Base-by-base conservation (phyloP, 768 basidiomycete genomes). In the Lactifluus subvellereus region DNA sequence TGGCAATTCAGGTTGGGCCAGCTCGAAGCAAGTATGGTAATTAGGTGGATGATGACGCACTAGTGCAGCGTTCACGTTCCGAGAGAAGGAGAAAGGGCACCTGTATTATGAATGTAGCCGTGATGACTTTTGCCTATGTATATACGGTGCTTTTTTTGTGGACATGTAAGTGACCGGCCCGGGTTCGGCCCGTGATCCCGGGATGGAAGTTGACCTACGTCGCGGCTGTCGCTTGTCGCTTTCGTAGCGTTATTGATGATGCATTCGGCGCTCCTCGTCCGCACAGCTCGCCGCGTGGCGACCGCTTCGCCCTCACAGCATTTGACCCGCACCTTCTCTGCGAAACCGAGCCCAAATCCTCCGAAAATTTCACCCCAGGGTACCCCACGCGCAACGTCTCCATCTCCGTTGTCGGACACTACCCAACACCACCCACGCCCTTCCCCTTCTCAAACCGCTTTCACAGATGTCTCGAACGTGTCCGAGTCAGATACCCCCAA, bases 241-340 rank as follows among this genome's bases (percentile, higher is more conserved):
- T 2, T 45, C 30, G 22, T 37, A 22, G 51, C 38, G 11, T 45
- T 42, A 14, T 43, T 43, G 42, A 43, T 18, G 58, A 66, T 66
- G 65, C 11, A 59, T n/a, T 30, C 62, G 10, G 27, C 33, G 33
- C 62, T 64, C 38, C 55, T 66, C 47, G n/a, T 47, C 33, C 45
- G 55, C 55, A 53, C 55, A 22, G 50, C 56, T 37, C 53, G 48
- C 32, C 57, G 57, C 51, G 53, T 54, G 47, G 45, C 52, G 40
- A 22, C 35, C 33, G 13, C 40, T 49, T 37, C 53, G 9, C 38
- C 42, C 33, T 54, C 38, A n/a, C 33, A 38, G 2, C 47, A 32
- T 10, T 37, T 63, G 2, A 14, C 13, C 18, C 63, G 53, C 35
- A 18, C 62, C 4, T 54, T 58, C 45, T 54, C 61, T 1, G 48